Conservation (phyloP, 2,329 filamentous ascomycete species). For the Aspergillus fumigatiaffinis region DNA sequence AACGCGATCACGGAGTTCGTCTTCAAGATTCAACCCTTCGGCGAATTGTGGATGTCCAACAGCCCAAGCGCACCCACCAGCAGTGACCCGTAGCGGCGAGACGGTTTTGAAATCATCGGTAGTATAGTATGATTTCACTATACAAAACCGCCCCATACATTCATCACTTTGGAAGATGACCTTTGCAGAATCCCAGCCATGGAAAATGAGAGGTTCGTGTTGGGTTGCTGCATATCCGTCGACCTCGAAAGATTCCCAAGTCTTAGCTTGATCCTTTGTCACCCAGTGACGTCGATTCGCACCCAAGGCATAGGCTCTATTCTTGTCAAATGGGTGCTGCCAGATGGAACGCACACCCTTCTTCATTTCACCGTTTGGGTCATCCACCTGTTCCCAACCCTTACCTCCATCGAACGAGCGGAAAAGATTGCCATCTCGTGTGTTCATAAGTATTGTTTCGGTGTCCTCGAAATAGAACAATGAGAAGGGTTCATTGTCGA, state of each 20-base stretch:
- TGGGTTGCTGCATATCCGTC: slow-evolving; percentile 29
- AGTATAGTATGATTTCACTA: slow-evolving; percentile 67
- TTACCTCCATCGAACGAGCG: slow-evolving; percentile 78
- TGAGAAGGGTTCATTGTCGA: slow-evolving; percentile 63
- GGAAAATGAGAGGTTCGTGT: slow-evolving; percentile 51
- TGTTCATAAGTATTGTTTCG: slow-evolving; percentile 73
- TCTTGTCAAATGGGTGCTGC: slow-evolving; percentile 73
- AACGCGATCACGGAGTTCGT: slow-evolving; percentile 65
- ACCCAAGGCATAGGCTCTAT: slow-evolving; percentile 77
- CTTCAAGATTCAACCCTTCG: slow-evolving; percentile 50
- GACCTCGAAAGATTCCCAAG: slow-evolving; percentile 72
- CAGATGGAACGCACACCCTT: slow-evolving; percentile 55
- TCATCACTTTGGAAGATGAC: slow-evolving; percentile 78
- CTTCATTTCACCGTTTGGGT: slow-evolving; percentile 51
- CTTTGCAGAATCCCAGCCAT: slow-evolving; percentile 76
- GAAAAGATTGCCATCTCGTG: slow-evolving; percentile 61
- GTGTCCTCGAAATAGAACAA: slow-evolving; percentile 91
- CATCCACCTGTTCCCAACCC: slow-evolving; percentile 67
- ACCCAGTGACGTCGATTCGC: slow-evolving; percentile 69
- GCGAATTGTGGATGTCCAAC: slow-evolving; percentile 68
- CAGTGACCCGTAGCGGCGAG: slow-evolving; percentile 63
- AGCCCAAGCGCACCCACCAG: slow-evolving; percentile 82
- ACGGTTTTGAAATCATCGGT: slow-evolving; percentile 74
- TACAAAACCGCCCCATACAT: slow-evolving; percentile 62
- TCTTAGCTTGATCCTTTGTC: slow-evolving; percentile 76